These are phyloP conservation scores for Penicillium soppii DNA, from an alignment of 495 filamentous ascomycete species.

Conservation along the genomic window DNA sequence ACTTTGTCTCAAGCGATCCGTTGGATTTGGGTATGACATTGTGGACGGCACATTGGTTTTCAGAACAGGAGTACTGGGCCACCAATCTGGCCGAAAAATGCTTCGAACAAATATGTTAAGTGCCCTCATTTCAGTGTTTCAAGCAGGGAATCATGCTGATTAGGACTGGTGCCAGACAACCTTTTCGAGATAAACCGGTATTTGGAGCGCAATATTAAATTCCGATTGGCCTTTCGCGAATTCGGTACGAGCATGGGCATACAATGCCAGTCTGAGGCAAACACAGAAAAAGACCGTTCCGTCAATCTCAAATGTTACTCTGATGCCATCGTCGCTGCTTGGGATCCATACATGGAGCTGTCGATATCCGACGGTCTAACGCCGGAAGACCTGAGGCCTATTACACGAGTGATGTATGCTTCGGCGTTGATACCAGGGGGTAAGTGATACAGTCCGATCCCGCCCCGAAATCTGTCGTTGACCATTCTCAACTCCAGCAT, in stretches of 20 bases:
- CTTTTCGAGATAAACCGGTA: slow-evolving; percentile 42
- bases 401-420: slow-evolving; percentile 67
- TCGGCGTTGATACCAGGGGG: slow-evolving; percentile 61
- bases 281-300: slow-evolving; percentile 39
- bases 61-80: slow-evolving; percentile 54
- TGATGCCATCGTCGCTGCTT: slow-evolving; percentile 49
- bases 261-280: slow-evolving; percentile 44
- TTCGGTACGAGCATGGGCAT: slow-evolving; percentile 61
- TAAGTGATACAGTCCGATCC: slow-evolving; percentile 37
- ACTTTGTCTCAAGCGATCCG: slow-evolving; percentile 52
- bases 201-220: slow-evolving; percentile 38
- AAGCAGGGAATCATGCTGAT: not conserved
- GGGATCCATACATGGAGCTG: slow-evolving; percentile 50
- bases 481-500: slow-evolving; percentile 1
- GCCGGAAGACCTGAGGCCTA: slow-evolving; percentile 54
- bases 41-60: slow-evolving; percentile 62
- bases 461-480: not conserved
- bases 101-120: slow-evolving; percentile 45
- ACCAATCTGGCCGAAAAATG: slow-evolving; percentile 40
- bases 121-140: not conserved
- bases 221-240: slow-evolving; percentile 62
- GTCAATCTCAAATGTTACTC: slow-evolving; percentile 40
- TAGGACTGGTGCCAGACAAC: slow-evolving; percentile 26
- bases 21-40: slow-evolving; percentile 66
- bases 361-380: slow-evolving; percentile 27